Evolutionary conservation across 73 alveolate genomes (phyloP).

Genomic region (Paramecium biaurelia): DNA sequence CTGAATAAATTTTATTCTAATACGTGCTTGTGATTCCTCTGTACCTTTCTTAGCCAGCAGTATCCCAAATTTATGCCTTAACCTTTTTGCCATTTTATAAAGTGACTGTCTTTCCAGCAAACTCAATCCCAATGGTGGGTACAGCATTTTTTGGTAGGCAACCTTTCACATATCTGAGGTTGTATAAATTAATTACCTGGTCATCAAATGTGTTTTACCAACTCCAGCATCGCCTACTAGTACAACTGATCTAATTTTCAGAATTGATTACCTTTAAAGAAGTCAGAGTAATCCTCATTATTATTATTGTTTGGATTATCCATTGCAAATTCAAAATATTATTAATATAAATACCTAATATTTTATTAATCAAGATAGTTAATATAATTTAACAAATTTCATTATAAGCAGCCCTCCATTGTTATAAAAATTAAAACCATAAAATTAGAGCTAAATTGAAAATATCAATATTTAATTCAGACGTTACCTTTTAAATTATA

Average conservation of each 20-base stretch:
- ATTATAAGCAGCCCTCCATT: background rate
- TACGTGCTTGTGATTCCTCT: conserved; percentile 83
- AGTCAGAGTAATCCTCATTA: conserved; percentile 6
- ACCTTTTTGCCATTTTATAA: conserved; percentile 85
- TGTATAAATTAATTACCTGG: conserved; percentile 65
- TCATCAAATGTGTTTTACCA: conserved; percentile 76
- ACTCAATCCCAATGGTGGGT: conserved; percentile 97
- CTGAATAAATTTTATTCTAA: conserved; percentile 14
- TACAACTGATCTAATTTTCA: conserved; percentile 63
- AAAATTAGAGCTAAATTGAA: background rate
- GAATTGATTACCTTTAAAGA: conserved; percentile 9
- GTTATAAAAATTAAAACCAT: background rate
- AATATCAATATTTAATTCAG: background rate
- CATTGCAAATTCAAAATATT: background rate
- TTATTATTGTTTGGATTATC: background rate
- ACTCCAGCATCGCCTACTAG: conserved; percentile 86
- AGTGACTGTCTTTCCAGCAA: conserved; percentile 91
- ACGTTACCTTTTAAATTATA: background rate
- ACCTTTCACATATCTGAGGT: conserved; percentile 79
- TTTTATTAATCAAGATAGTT: background rate
- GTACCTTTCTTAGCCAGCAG: conserved; percentile 90
- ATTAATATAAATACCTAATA: background rate
- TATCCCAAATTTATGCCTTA: conserved; percentile 97
- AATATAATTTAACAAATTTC: background rate
- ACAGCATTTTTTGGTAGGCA: conserved; percentile 85